These are phyloP conservation scores for Pistacia atlantica DNA, from an alignment of 345 rosid species.

Conservation along the genomic window DNA sequence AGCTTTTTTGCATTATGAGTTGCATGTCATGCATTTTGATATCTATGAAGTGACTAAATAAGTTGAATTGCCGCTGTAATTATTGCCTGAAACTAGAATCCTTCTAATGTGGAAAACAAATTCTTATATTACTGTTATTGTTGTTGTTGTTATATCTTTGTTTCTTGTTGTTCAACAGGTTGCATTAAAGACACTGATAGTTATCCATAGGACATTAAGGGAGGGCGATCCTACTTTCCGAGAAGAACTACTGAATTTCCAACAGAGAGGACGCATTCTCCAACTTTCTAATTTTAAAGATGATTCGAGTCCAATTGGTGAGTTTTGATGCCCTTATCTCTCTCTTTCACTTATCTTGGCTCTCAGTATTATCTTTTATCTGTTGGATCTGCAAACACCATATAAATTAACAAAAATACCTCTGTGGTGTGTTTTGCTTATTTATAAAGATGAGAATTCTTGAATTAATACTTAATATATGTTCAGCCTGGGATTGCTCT, in stretches of 20 bases:
- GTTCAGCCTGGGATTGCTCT: conserved; percentile 98
- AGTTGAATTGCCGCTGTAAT: conserved; percentile 14
- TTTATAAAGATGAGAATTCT: neutral
- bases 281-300: conserved; percentile 96
- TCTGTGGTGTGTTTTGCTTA: neutral
- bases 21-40: neutral
- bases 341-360: neutral
- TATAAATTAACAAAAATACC: neutral
- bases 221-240: conserved; percentile 96
- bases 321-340: conserved; percentile 8
- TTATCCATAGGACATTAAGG: conserved; percentile 82
- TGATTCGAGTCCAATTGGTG: conserved; percentile 96
- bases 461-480: neutral
- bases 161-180: conserved; percentile 48
- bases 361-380: conserved; percentile 2
- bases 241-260: conserved; percentile 81
- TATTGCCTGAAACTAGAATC: neutral
- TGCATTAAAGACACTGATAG: conserved; percentile 88
- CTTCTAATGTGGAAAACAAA: neutral
- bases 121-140: neutral
- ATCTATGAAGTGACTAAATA: neutral
- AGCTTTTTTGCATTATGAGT: neutral
- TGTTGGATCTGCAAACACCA: neutral
- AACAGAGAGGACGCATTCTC: conserved; percentile 82
- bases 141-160: neutral